Percentiles rank a stretch among this genome's conserved stretches.
phyloP scores from a whole-genome alignment of 2,329 filamentous ascomycete genomes.

The Coniochaeta sp. region DNA sequence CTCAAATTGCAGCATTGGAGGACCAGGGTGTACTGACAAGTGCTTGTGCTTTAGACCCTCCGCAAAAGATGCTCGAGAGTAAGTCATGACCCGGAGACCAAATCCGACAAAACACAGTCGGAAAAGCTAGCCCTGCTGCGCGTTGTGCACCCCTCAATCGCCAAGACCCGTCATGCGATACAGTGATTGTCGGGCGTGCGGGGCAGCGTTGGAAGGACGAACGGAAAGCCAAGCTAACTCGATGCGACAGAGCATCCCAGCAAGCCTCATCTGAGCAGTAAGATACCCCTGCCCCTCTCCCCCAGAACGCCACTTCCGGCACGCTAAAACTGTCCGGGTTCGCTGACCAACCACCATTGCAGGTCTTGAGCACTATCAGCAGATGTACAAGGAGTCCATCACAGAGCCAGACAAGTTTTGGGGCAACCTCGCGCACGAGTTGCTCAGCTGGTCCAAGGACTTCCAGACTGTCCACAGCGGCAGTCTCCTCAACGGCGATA shows the following conservation, averaged over 20 bases:
- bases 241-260: slow-evolving; percentile 54
- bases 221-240: slow-evolving; percentile 22
- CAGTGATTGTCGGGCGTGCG: slow-evolving; percentile 6
- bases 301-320: slow-evolving; percentile 2
- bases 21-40: not conserved
- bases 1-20: slow-evolving; percentile 6
- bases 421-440: slow-evolving; percentile 76
- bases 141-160: not conserved
- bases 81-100: slow-evolving; percentile 26
- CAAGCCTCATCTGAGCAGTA: slow-evolving; percentile 60
- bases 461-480: slow-evolving; percentile 85
- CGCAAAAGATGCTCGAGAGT: slow-evolving; percentile 61
- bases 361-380: slow-evolving; percentile 61
- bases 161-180: not conserved
- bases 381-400: slow-evolving; percentile 76
- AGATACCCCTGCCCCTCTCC: slow-evolving; percentile 21
- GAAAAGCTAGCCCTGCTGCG: not conserved
- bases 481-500: slow-evolving; percentile 70
- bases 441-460: slow-evolving; percentile 83
- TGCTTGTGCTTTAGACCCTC: slow-evolving; percentile 42
- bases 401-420: slow-evolving; percentile 85
- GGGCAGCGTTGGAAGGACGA: slow-evolving; percentile 7
- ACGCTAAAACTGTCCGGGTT: not conserved
- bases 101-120: not conserved
- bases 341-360: slow-evolving; percentile 4